phyloP scores from a whole-genome alignment of 129 eudicot species.

The Flaveria sonorensis region DNA sequence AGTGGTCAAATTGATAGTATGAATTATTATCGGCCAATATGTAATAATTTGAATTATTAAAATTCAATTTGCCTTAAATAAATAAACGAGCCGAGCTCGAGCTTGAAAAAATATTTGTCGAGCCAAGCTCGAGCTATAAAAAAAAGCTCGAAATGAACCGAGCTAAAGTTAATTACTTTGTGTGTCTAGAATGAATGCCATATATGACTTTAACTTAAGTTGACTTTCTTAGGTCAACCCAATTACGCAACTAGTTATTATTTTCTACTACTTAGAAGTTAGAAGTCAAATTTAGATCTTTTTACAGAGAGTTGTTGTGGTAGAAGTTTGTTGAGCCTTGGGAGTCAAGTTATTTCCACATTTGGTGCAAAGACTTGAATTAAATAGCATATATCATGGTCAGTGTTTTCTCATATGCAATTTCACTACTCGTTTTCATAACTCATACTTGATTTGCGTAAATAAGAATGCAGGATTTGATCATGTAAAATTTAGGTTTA shows the following conservation, averaged over 20 bases:
- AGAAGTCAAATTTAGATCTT: background rate
- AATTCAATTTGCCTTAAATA: too few relatives aligned
- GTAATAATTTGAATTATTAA: too few relatives aligned
- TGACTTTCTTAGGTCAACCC: background rate
- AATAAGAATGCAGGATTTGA: background rate
- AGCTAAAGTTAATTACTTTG: too few relatives aligned
- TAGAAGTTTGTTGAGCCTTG: conserved; percentile 1
- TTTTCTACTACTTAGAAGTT: background rate
- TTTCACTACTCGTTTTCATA: background rate
- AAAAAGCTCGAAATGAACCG: too few relatives aligned
- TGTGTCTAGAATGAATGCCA: background rate
- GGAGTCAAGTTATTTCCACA: conserved; percentile 9
- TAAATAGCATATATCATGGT: background rate
- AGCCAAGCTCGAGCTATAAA: too few relatives aligned
- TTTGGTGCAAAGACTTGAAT: conserved; percentile 1
- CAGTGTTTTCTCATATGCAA: background rate
- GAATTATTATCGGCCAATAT: too few relatives aligned
- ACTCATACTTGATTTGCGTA: background rate
- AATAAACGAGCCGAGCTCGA: too few relatives aligned
- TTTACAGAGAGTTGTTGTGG: background rate
- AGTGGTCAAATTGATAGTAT: too few relatives aligned
- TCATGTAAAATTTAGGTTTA: too few relatives aligned
- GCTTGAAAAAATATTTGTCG: too few relatives aligned
- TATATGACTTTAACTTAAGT: background rate
- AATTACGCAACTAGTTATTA: background rate